Evolutionary conservation across 106 monocot species (phyloP).

Genomic region (Narthecium ossifragum): DNA sequence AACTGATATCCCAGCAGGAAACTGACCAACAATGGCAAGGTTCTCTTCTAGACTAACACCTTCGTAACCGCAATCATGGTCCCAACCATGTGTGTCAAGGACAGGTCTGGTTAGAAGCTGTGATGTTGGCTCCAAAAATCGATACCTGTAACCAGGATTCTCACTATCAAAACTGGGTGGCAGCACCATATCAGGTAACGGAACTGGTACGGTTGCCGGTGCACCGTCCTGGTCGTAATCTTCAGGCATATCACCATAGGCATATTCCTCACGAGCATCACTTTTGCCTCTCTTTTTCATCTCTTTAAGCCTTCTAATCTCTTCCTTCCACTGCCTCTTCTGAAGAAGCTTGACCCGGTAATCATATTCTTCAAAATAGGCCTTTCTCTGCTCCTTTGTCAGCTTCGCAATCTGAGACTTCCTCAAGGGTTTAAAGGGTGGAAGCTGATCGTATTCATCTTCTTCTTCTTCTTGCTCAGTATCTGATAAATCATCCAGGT

Average conservation of each 20-base stretch:
- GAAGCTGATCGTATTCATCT: constrained; percentile 86
- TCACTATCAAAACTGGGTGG: constrained; percentile 89
- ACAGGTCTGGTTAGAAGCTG: constrained; percentile 75
- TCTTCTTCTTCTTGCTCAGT: constrained; percentile 68
- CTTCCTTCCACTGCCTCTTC: constrained; percentile 94
- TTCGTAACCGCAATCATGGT: constrained; percentile 96
- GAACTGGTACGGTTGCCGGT: constrained; percentile 69
- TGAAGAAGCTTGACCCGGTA: constrained; percentile 89
- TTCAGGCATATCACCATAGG: constrained; percentile 45
- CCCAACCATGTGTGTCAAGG: constrained; percentile 86
- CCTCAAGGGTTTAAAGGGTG: constrained; percentile 79
- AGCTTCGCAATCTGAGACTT: constrained; percentile 72
- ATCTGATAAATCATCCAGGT: constrained; percentile 68
- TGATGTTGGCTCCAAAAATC: constrained; percentile 85
- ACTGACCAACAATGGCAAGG: constrained; percentile 50
- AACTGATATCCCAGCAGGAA: constrained; percentile 54
- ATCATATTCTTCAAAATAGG: constrained; percentile 91
- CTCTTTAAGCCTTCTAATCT: constrained; percentile 69
- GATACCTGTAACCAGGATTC: constrained; percentile 65
- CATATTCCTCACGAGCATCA: constrained; percentile 13
- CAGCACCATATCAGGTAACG: constrained; percentile 87
- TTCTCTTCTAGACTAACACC: constrained; percentile 83
- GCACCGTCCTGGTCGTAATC: constrained; percentile 73
- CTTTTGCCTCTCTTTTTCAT: constrained; percentile 66
- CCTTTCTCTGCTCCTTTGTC: constrained; percentile 71